Evolutionary conservation across 768 basidiomycete genomes (phyloP).

Genomic region (Boletus pseudo-olivaceus): DNA sequence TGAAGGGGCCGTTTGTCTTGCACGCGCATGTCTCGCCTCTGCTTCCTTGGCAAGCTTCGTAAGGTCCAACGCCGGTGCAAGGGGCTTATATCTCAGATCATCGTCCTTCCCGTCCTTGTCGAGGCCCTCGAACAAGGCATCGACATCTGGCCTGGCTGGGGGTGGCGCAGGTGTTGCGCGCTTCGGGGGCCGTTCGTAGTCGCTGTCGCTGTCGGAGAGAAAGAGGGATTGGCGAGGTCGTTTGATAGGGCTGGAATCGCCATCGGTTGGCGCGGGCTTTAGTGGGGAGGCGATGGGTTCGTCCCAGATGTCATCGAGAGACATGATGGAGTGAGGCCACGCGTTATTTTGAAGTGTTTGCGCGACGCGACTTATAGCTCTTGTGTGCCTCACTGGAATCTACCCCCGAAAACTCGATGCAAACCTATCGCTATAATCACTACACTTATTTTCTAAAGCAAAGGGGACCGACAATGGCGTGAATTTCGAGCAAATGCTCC

Average conservation of each 20-base stretch:
- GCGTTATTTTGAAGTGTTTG: conserved; percentile 31
- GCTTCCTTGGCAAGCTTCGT: conserved; percentile 54
- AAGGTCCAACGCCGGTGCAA: conserved; percentile 51
- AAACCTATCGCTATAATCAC: no score
- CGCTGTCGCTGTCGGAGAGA: conserved; percentile 45
- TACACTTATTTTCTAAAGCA: neutral
- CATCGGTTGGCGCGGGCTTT: conserved; percentile 18
- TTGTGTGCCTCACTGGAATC: no score
- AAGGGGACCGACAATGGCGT: no score
- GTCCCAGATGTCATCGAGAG: conserved; percentile 61
- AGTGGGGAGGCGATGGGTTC: conserved; percentile 38
- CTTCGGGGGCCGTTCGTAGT: conserved; percentile 36
- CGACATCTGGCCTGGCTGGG: conserved; percentile 29
- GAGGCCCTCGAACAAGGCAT: conserved; percentile 44
- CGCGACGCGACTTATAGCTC: neutral
- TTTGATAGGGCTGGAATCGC: conserved; percentile 18
- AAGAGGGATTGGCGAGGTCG: conserved; percentile 49
- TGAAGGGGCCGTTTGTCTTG: conserved; percentile 35
- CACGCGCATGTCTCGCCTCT: conserved; percentile 41
- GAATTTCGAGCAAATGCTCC: no score
- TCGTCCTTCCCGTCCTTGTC: conserved; percentile 49
- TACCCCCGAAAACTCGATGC: neutral
- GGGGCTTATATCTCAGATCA: conserved; percentile 41
- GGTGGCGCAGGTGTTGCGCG: conserved; percentile 20
- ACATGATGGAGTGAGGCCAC: conserved; percentile 20